Evolutionary conservation across 169 alveolate species (phyloP).

Genomic region (Theileria equi): DNA sequence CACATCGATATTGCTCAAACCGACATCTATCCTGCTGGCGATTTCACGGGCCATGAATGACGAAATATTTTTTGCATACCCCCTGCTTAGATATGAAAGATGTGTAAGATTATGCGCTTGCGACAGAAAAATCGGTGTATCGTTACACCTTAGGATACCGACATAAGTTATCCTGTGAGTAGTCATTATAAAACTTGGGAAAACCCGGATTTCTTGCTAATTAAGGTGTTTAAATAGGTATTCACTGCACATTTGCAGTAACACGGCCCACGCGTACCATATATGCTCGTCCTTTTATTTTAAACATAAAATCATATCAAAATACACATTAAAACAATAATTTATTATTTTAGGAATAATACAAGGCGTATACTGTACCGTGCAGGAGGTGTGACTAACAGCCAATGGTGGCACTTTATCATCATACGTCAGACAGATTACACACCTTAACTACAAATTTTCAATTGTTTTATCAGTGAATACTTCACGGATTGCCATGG

Average conservation of each 20-base stretch:
- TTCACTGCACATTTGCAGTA: not conserved
- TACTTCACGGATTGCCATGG: conserved; percentile 59
- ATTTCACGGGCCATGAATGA: conserved; percentile 51
- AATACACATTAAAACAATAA: too few relatives aligned
- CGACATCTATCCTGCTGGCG: conserved; percentile 26
- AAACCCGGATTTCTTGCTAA: not conserved
- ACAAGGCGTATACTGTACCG: too few relatives aligned
- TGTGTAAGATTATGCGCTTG: conserved; percentile 40
- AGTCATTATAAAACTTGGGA: conserved; percentile 17
- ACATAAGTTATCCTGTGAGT: conserved; percentile 32
- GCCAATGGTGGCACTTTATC: too few relatives aligned
- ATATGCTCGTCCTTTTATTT: not conserved
- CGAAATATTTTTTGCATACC: conserved; percentile 43
- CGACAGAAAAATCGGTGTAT: conserved; percentile 34
- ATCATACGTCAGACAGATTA: not conserved
- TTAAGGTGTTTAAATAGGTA: not conserved
- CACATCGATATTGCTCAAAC: conserved; percentile 31
- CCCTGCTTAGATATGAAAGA: conserved; percentile 30
- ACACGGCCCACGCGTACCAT: not conserved
- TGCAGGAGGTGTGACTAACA: too few relatives aligned
- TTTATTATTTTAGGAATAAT: too few relatives aligned
- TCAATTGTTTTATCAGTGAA: conserved; percentile 40
- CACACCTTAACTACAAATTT: not conserved
- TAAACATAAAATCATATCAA: too few relatives aligned
- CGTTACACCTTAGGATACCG: conserved; percentile 50